A percentile compares a stretch with the other conserved stretches of the same genome.
phyloP scores from a whole-genome alignment of 768 basidiomycete species.

The Lactarius sanguifluus region DNA sequence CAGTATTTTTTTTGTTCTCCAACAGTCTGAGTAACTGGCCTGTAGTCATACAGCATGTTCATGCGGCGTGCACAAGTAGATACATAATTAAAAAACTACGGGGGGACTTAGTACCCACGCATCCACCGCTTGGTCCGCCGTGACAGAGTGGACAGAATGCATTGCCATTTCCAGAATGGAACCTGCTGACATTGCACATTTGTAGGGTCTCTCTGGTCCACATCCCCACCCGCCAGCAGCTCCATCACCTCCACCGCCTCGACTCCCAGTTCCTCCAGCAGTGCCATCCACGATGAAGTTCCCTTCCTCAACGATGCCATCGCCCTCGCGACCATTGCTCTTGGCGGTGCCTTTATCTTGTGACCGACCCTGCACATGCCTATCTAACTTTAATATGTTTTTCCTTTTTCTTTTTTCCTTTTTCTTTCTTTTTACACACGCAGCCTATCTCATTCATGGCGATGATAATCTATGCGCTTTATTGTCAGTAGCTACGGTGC shows the following conservation, averaged over 20 bases:
- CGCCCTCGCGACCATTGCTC: background rate
- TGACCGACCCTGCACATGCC: background rate
- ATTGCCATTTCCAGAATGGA: too few relatives aligned
- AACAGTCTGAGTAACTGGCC: too few relatives aligned
- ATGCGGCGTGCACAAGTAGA: too few relatives aligned
- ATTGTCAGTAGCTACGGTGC: background rate
- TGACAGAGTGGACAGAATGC: too few relatives aligned
- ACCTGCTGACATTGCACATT: background rate
- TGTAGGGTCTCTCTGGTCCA: background rate
- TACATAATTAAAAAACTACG: too few relatives aligned
- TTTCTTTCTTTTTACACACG: too few relatives aligned
- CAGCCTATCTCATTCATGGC: background rate
- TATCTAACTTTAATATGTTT: background rate
- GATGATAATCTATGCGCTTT: background rate
- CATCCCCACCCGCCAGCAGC: background rate
- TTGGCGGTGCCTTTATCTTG: slow-evolving; percentile 11
- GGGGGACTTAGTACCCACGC: too few relatives aligned
- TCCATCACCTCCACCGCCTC: background rate
- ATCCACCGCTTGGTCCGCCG: too few relatives aligned
- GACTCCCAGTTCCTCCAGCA: background rate
- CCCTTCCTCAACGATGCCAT: slow-evolving; percentile 10
- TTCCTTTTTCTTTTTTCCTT: too few relatives aligned
- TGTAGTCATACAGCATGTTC: too few relatives aligned
- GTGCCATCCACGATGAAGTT: slow-evolving; percentile 1
- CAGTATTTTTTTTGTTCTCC: too few relatives aligned